These are phyloP conservation scores for Sordaria brevicollis DNA, from an alignment of 495 filamentous ascomycete species.

Conservation along the genomic window DNA sequence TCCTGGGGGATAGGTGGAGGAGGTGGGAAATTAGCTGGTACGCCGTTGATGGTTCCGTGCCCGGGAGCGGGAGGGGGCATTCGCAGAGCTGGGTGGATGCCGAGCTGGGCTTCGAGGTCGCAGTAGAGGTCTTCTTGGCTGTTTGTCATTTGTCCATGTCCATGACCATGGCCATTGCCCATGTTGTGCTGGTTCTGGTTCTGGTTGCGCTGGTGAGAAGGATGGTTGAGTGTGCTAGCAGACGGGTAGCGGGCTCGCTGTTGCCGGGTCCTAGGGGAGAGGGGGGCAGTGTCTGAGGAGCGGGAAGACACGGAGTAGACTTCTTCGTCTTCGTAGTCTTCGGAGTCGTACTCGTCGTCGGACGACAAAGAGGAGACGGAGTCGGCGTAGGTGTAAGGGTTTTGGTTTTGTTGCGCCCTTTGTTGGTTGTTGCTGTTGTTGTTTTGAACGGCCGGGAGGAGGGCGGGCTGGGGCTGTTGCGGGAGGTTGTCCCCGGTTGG, in stretches of 20 bases:
- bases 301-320: not conserved
- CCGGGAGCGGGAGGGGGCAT: not conserved
- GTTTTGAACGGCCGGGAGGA: not conserved
- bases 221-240: not conserved
- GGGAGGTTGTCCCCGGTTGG: not conserved
- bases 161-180: too few species aligned
- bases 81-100: not conserved
- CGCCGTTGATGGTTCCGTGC: not conserved
- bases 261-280: constrained; percentile 1
- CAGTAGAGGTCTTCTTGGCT: not conserved
- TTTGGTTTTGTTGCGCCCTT: not conserved
- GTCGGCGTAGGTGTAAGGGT: not conserved
- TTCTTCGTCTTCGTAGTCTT: constrained; percentile 10
- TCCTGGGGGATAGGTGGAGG: not conserved
- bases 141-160: too few species aligned
- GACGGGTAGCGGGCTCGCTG: not conserved
- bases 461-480: not conserved
- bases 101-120: constrained; percentile 15
- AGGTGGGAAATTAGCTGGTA: not conserved
- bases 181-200: not conserved
- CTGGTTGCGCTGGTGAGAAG: not conserved
- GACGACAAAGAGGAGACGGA: not conserved
- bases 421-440: not conserved
- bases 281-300: constrained; percentile 2
- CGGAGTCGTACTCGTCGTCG: not conserved